Conservation (phyloP, 2,329 filamentous ascomycete species). For the Pezicula radicicola region DNA sequence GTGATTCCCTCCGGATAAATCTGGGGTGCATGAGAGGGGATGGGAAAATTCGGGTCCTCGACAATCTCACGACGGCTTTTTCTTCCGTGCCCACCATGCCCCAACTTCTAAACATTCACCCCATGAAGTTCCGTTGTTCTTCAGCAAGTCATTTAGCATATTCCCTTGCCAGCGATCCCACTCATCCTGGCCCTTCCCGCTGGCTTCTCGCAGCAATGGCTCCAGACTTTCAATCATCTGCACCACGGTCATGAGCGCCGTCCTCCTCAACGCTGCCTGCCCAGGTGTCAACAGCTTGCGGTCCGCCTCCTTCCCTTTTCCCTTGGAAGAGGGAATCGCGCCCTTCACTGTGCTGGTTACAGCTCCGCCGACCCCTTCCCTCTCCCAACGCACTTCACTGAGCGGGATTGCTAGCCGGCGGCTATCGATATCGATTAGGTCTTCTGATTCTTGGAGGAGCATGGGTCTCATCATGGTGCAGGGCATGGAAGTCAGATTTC, state of each 20-base stretch:
- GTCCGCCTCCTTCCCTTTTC: conserved; percentile 24
- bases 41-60: background rate
- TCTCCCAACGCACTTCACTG: conserved; percentile 83
- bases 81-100: conserved; percentile 89
- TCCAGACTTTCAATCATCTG: conserved; percentile 85
- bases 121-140: conserved; percentile 73
- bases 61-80: conserved; percentile 43
- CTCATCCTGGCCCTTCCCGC: conserved; percentile 84
- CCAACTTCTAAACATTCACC: conserved; percentile 86
- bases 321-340: conserved; percentile 26
- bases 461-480: conserved; percentile 75
- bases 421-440: conserved; percentile 64
- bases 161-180: conserved; percentile 88
- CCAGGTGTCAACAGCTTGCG: conserved; percentile 40
- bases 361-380: conserved; percentile 64
- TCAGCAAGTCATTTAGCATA: conserved; percentile 81
- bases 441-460: conserved; percentile 76
- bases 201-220: conserved; percentile 75
- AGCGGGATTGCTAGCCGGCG: conserved; percentile 84
- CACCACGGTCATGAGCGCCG: conserved; percentile 77
- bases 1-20: background rate
- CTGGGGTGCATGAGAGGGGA: background rate
- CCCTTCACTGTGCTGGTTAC: conserved; percentile 60
- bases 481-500: conserved; percentile 69
- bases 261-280: conserved; percentile 72